Evolutionary conservation across 768 basidiomycete species (phyloP).

Genomic region (Crassisporium funariophilum): DNA sequence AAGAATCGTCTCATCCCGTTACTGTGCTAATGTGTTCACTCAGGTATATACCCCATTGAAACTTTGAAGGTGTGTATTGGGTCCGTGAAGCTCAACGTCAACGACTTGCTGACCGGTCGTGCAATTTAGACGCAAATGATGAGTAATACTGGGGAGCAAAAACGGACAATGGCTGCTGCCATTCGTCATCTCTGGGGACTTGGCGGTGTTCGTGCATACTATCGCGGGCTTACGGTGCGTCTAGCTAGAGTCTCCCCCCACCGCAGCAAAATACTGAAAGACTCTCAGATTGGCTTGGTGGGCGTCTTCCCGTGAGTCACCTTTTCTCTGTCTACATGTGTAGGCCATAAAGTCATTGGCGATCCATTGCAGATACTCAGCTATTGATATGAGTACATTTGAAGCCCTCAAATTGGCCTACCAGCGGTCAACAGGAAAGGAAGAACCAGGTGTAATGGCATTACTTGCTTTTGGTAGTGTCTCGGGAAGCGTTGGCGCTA

Average conservation of each 20-base stretch:
- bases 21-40: conserved; percentile 19
- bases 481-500: conserved; percentile 92
- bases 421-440: conserved; percentile 78
- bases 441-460: conserved; percentile 89
- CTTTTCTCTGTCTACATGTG: conserved; percentile 2
- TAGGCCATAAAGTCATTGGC: not conserved
- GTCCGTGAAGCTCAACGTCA: conserved; percentile 4
- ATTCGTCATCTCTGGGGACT: conserved; percentile 74
- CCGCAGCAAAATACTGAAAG: conserved; percentile 7
- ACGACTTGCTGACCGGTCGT: not conserved
- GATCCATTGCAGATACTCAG: conserved; percentile 62
- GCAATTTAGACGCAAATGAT: conserved; percentile 86
- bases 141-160: conserved; percentile 72
- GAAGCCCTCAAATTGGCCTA: conserved; percentile 95
- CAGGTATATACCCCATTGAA: conserved; percentile 96
- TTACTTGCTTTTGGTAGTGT: conserved; percentile 89
- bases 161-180: conserved; percentile 60
- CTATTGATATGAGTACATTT: conserved; percentile 97
- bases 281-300: conserved; percentile 79
- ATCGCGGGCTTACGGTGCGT: conserved; percentile 87
- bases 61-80: conserved; percentile 74
- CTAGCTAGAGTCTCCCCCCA: not conserved
- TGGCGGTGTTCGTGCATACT: conserved; percentile 83
- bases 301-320: conserved; percentile 91
- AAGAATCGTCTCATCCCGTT: conserved; percentile 8